phyloP scores from a whole-genome alignment of 495 filamentous ascomycete species.

The Trypethelium eluteriae region DNA sequence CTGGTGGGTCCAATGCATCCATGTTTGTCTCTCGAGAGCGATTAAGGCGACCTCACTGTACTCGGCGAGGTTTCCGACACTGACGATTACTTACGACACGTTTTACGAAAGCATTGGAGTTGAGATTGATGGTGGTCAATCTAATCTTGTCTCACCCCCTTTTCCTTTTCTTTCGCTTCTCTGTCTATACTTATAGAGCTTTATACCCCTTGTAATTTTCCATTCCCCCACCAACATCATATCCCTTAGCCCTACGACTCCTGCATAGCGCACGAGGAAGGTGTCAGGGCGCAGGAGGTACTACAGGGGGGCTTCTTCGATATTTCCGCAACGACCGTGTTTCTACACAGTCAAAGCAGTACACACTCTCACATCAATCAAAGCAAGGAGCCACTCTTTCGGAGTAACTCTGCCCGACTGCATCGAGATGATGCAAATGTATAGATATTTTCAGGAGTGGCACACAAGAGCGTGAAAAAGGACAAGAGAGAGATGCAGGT shows the following conservation, averaged over 20 bases:
- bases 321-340: background rate
- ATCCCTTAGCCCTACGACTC: background rate
- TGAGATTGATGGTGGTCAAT: background rate
- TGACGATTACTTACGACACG: background rate
- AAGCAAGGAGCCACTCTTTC: background rate
- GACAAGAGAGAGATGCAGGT: background rate
- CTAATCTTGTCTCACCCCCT: background rate
- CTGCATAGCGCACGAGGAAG: constrained; percentile 6
- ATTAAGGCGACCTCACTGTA: background rate
- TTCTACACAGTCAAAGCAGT: background rate
- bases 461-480: background rate
- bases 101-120: constrained; percentile 7
- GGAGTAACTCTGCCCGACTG: background rate
- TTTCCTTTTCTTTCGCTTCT: constrained; percentile 6
- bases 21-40: background rate
- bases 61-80: background rate
- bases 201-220: constrained; percentile 10
- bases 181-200: constrained; percentile 9
- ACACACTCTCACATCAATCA: background rate
- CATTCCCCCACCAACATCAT: background rate
- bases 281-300: background rate
- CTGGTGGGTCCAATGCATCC: constrained; percentile 20
- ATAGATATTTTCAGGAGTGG: background rate
- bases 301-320: background rate
- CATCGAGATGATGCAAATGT: background rate